Conservation (phyloP, 495 filamentous ascomycete species). For the Platismatia glauca region DNA sequence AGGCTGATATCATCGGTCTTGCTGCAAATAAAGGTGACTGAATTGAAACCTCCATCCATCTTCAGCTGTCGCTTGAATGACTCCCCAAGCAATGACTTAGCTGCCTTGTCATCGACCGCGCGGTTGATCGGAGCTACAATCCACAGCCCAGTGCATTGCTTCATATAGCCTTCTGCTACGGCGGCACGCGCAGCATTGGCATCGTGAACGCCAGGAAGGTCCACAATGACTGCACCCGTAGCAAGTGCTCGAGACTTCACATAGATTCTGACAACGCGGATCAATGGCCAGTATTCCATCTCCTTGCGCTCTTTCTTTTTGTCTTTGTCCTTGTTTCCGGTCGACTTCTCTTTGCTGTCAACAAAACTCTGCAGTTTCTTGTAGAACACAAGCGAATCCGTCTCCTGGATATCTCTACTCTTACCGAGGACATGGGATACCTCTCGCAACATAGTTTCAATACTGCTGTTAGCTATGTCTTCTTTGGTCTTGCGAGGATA, state of each 20-base stretch:
- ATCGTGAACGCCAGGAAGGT: conserved; percentile 56
- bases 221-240: conserved; percentile 57
- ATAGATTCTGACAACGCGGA: conserved; percentile 53
- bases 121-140: conserved; percentile 45
- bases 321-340: conserved; percentile 29
- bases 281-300: conserved; percentile 58
- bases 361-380: conserved; percentile 39
- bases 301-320: conserved; percentile 27
- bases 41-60: conserved; percentile 49
- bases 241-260: conserved; percentile 46
- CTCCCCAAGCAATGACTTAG: conserved; percentile 50
- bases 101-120: conserved; percentile 53
- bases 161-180: conserved; percentile 54
- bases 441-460: conserved; percentile 35
- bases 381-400: conserved; percentile 35
- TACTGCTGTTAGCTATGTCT: conserved; percentile 32
- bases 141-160: conserved; percentile 38
- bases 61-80: conserved; percentile 57
- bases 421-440: conserved; percentile 40
- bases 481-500: conserved; percentile 50
- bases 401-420: conserved; percentile 34
- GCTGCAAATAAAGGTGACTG: conserved; percentile 56
- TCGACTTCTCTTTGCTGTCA: conserved; percentile 44
- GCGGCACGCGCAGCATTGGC: conserved; percentile 55
- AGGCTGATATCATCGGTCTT: conserved; percentile 61